These are phyloP conservation scores for Castanea mollissima DNA, from an alignment of 306 rosid species.

Conservation along the genomic window DNA sequence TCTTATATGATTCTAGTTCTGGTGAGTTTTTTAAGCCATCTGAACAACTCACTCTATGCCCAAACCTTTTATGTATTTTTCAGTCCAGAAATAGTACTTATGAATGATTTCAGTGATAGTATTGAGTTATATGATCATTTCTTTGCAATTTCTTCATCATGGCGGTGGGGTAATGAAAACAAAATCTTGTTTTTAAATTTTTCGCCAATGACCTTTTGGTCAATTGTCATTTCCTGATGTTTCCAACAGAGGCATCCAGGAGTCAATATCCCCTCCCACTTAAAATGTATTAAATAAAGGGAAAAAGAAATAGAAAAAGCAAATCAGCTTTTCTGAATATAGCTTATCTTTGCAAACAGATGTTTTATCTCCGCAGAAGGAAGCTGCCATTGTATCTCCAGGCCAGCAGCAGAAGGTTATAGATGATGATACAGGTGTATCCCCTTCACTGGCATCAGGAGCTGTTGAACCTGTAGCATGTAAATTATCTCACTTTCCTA, in stretches of 20 bases:
- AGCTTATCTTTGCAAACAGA: slow-evolving; percentile 47
- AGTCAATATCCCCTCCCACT: not conserved
- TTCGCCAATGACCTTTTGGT: no score
- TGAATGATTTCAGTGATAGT: no score
- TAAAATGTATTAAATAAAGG: no score
- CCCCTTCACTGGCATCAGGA: slow-evolving; percentile 59
- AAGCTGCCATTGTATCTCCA: slow-evolving; percentile 52
- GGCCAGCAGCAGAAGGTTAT: slow-evolving; percentile 50
- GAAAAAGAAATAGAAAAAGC: not conserved
- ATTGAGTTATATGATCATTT: no score
- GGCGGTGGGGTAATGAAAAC: not conserved
- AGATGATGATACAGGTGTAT: slow-evolving; percentile 61
- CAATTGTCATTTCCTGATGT: no score
- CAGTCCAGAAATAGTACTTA: no score
- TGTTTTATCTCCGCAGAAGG: slow-evolving; percentile 50
- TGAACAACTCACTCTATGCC: no score
- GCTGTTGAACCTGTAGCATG: slow-evolving; percentile 67
- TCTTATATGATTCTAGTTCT: slow-evolving; percentile 51
- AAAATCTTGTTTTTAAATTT: slow-evolving; percentile 4
- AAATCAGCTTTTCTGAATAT: slow-evolving; percentile 32
- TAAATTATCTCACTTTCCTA: slow-evolving; percentile 43
- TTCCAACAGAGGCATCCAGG: no score
- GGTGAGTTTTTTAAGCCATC: slow-evolving; percentile 46
- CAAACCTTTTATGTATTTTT: no score
- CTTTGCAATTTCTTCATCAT: not conserved